A percentile compares a stretch with the other conserved stretches of the same genome.
Evolutionary conservation across 2,329 filamentous ascomycete genomes (phyloP).

Genomic region (Hymenoscyphus fraxineus): DNA sequence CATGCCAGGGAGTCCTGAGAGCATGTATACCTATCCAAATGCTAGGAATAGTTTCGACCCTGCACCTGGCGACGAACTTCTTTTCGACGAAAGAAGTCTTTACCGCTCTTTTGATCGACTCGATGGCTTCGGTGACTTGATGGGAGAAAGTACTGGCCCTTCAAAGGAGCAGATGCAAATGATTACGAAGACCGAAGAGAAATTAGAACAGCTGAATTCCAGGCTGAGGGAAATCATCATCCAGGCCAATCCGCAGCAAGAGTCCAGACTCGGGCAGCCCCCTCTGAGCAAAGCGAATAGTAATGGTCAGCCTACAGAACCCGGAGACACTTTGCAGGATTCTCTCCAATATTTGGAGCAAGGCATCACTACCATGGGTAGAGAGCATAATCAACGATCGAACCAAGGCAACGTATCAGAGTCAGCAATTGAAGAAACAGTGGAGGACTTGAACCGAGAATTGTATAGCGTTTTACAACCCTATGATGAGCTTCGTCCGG

Average conservation of each 20-base stretch:
- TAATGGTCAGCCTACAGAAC: slow-evolving; percentile 37
- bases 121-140: slow-evolving; percentile 43
- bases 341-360: slow-evolving; percentile 71
- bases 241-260: slow-evolving; percentile 51
- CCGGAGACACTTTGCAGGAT: slow-evolving; percentile 45
- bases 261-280: slow-evolving; percentile 22
- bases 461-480: slow-evolving; percentile 55
- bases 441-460: slow-evolving; percentile 61
- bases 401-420: slow-evolving; percentile 25
- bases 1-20: slow-evolving; percentile 72
- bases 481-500: slow-evolving; percentile 47
- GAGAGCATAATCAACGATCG: slow-evolving; percentile 43
- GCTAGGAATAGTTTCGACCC: slow-evolving; percentile 56
- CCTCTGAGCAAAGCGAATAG: slow-evolving; percentile 41
- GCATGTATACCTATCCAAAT: slow-evolving; percentile 66
- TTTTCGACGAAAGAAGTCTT: slow-evolving; percentile 74
- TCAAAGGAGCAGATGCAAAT: slow-evolving; percentile 41
- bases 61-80: slow-evolving; percentile 48
- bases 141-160: slow-evolving; percentile 14
- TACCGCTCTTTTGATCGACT: slow-evolving; percentile 67
- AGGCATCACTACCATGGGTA: slow-evolving; percentile 57
- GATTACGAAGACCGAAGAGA: slow-evolving; percentile 60
- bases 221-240: slow-evolving; percentile 65
- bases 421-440: slow-evolving; percentile 44
- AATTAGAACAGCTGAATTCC: slow-evolving; percentile 64